Evolutionary conservation across 139 green algal genomes (phyloP).

Genomic region (Parachlorella kessleri): DNA sequence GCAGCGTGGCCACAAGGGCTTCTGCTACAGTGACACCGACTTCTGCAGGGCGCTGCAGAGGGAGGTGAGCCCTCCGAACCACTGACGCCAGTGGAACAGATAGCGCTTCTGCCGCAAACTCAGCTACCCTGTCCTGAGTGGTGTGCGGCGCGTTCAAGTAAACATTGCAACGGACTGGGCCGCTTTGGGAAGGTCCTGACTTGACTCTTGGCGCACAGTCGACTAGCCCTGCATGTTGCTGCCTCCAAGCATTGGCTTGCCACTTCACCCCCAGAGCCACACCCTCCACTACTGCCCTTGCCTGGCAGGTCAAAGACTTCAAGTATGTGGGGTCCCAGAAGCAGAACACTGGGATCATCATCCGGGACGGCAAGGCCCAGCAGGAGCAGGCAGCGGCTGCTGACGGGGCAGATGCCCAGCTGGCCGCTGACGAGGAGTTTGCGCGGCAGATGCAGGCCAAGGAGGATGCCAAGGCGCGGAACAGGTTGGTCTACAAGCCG

Average conservation of each 20-base stretch:
- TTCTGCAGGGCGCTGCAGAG: slow-evolving; percentile 27
- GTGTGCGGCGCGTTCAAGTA: too few relatives aligned
- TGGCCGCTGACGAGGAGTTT: slow-evolving; percentile 75
- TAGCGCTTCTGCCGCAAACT: too few relatives aligned
- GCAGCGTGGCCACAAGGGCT: slow-evolving; percentile 13
- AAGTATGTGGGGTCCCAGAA: slow-evolving; percentile 39
- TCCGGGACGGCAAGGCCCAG: slow-evolving; percentile 28
- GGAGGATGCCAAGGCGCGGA: slow-evolving; percentile 58
- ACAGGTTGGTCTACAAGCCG: too few relatives aligned
- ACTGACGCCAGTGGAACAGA: too few relatives aligned
- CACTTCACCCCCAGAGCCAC: too few relatives aligned
- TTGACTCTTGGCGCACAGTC: background rate
- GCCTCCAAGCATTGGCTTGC: background rate
- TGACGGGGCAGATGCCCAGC: slow-evolving; percentile 18
- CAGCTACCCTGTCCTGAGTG: too few relatives aligned
- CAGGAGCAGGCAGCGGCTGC: background rate
- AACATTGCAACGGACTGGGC: too few relatives aligned
- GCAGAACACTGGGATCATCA: slow-evolving; percentile 35
- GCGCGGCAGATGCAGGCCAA: slow-evolving; percentile 81
- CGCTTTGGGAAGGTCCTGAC: too few relatives aligned
- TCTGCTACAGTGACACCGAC: slow-evolving; percentile 30
- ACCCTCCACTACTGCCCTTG: too few relatives aligned
- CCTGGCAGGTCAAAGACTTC: slow-evolving; percentile 15
- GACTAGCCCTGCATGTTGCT: background rate
- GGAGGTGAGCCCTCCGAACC: slow-evolving; percentile 29